Evolutionary conservation across 371 early-diverging fungal genomes (phyloP), one percentile per base, ranked within the genome.

Genomic region (Apophysomyces ossiformis): DNA sequence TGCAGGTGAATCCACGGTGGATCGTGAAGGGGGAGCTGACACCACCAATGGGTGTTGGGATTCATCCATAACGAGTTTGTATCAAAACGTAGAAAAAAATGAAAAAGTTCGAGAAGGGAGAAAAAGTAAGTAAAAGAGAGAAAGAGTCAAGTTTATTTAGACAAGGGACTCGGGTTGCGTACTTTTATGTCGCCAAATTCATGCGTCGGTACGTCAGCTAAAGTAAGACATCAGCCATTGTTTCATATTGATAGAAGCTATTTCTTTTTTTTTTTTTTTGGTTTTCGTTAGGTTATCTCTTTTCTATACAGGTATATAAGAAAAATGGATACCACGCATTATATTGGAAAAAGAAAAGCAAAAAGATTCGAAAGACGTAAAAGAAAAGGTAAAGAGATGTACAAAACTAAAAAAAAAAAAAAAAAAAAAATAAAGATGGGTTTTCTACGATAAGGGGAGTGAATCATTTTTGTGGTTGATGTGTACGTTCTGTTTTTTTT

Each of bases 11-110:
- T 71, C 68, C n/a, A 64, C 45, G 0, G 61, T 64, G 43, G 57
- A 57, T n/a, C 58, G 46, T 50, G 69, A 46, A 39, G 63, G 63
- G 35, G 69, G 63, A 11, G 58, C 64, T 50, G 57, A 60, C 13
- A 57, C 60, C 39, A 69, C 66, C 11, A 73, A 62, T 38, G 73
- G 73, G 61, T 76, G 73, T 16, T 70, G 77, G 56, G 44, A 58
- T 12, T 70, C 76, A 50, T 76, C 72, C 70, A 65, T 44, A 65
- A 26, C 32, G 32, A 26, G 32, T 26, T 26, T 26, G 32, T 26
- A 26, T 26, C 32, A 26, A 26, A 26, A 26, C 32, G 32, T 26
- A 26, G 32, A 26, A 26, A 26, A 26, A 26, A 26, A 26, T 26
- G 32, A 2, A 26, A 26, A 26, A 26, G 32, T 26, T 26, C 32